A percentile compares a stretch with the other conserved stretches of the same genome.
Conservation (phyloP, 2,329 filamentous ascomycete species). For the Microsporum ferrugineum region DNA sequence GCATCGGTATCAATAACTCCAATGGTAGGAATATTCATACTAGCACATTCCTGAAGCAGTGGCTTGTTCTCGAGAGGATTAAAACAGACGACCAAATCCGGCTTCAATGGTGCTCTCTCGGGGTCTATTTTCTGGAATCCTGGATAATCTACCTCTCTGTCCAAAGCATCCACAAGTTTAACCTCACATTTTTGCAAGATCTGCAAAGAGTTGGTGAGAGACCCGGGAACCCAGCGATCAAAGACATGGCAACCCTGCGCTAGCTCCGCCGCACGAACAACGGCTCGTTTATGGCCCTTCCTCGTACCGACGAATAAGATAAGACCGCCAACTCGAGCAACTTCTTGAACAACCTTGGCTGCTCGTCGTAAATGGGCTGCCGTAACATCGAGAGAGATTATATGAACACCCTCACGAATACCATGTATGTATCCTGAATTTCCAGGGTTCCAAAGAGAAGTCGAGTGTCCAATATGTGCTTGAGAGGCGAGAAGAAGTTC, state of each 20-base stretch:
- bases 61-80: conserved; percentile 91
- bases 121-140: not conserved
- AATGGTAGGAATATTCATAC: conserved; percentile 83
- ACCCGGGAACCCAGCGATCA: conserved; percentile 82
- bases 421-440: conserved; percentile 94
- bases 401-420: conserved; percentile 75
- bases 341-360: conserved; percentile 81
- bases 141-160: conserved; percentile 52
- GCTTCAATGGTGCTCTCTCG: conserved; percentile 57
- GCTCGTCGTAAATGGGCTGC: conserved; percentile 84
- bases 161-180: conserved; percentile 66
- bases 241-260: conserved; percentile 78
- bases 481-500: conserved; percentile 83
- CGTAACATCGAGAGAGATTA: conserved; percentile 83
- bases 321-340: conserved; percentile 68
- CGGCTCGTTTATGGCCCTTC: conserved; percentile 64
- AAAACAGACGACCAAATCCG: conserved; percentile 82
- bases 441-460: conserved; percentile 83
- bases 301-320: conserved; percentile 87
- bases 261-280: conserved; percentile 69
- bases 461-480: conserved; percentile 81
- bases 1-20: conserved; percentile 89
- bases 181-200: conserved; percentile 61
- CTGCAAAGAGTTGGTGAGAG: conserved; percentile 84
- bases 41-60: conserved; percentile 77